Percentiles rank a stretch among this genome's conserved stretches.
These are phyloP conservation scores for Pseudogymnoascus sp. DNA, from an alignment of 2,329 filamentous ascomycete species.

Conservation along the genomic window DNA sequence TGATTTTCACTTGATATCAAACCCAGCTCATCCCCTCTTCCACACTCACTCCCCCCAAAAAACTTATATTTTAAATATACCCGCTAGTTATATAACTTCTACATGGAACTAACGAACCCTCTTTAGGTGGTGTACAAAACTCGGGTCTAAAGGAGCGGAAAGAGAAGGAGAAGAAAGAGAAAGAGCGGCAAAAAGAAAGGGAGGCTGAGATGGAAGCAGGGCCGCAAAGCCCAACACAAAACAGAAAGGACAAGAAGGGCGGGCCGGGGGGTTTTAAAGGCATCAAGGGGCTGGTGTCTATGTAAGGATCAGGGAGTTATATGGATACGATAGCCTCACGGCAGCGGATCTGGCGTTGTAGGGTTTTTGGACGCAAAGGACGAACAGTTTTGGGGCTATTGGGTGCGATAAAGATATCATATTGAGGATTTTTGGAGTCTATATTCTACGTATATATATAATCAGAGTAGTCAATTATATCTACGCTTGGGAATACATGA, in stretches of 20 bases:
- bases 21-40: no score
- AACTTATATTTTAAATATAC: constrained; percentile 18
- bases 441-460: not conserved
- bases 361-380: not conserved
- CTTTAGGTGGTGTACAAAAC: constrained; percentile 41
- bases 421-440: not conserved
- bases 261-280: constrained; percentile 31
- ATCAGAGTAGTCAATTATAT: not conserved
- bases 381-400: not conserved
- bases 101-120: constrained; percentile 35
- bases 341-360: not conserved
- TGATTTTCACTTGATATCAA: not conserved
- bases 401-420: not conserved
- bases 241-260: constrained; percentile 41
- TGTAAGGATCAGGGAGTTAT: not conserved
- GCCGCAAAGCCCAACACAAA: constrained; percentile 23
- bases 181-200: constrained; percentile 15
- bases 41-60: no score
- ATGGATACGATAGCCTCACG: constrained; percentile 1
- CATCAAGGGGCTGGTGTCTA: constrained; percentile 26
- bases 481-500: not conserved
- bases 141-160: constrained; percentile 18
- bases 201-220: constrained; percentile 1
- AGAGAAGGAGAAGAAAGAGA: constrained; percentile 13
- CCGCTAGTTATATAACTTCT: constrained; percentile 46